phyloP scores from a whole-genome alignment of 139 green algal species.

The Pycnococcus provasolii region DNA sequence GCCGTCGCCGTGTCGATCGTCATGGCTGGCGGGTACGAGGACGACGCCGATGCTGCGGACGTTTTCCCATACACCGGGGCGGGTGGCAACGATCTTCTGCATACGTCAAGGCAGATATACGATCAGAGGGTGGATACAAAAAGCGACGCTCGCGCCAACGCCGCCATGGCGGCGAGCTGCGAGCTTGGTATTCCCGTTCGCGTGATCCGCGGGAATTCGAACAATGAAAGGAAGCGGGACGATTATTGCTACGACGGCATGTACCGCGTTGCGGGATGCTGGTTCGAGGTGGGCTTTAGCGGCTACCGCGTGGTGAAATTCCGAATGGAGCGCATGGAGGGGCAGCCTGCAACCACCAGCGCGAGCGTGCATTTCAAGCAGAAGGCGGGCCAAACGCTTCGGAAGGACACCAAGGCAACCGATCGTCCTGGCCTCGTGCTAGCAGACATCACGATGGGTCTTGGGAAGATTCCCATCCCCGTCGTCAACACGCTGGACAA shows the following conservation, averaged over 20 bases:
- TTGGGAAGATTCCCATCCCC: not conserved
- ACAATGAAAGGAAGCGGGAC: not conserved
- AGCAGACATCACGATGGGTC: not conserved
- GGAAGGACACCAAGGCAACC: not conserved
- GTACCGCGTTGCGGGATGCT: constrained; percentile 12
- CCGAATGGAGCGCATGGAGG: not conserved
- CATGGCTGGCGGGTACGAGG: constrained; percentile 1
- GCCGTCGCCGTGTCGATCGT: not conserved
- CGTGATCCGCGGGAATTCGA: constrained; percentile 37
- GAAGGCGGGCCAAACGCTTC: not conserved
- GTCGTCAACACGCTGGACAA: not conserved
- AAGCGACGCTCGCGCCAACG: constrained; percentile 26
- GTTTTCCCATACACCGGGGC: constrained; percentile 5
- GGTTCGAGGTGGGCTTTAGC: constrained; percentile 5
- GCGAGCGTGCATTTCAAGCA: not conserved
- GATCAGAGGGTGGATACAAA: constrained; percentile 34
- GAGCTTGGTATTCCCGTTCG: constrained; percentile 48
- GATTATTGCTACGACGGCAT: constrained; percentile 12
- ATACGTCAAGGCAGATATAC: constrained; percentile 23
- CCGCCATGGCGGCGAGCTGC: constrained; percentile 43
- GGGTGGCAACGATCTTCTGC: constrained; percentile 2
- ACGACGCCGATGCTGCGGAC: constrained; percentile 5
- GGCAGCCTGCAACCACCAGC: constrained; percentile 5
- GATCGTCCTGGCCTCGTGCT: not conserved
- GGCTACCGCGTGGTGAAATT: constrained; percentile 17